Base-by-base conservation (phyloP, 2,329 filamentous ascomycete genomes). In the Colletotrichum tanaceti region DNA sequence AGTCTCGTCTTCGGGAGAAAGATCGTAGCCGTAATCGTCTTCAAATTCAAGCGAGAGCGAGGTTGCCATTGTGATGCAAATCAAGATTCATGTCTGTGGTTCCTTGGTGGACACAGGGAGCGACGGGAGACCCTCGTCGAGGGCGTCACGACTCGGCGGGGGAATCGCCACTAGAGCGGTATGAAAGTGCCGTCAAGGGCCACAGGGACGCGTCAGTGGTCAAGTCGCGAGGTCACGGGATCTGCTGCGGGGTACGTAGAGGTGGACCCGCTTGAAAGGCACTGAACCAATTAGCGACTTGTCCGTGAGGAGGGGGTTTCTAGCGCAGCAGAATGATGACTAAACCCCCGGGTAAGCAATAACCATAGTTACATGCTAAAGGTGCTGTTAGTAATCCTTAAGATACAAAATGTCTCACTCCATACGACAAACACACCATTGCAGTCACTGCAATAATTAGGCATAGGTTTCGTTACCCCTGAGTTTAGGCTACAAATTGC, bases 21-120 rank as follows among this genome's bases (percentile, higher is more conserved):
- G 76, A 71, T 85, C 81, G 72, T 83, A 85, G 65, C 78, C 81
- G 74, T 82, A 85, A 50, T 85, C 82, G 72, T 76, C 79, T 70
- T 82, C 80, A 70, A 75, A 78, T 69, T 80, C 78, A 65, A 61
- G 61, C 24, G 38, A 52, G 39, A 59, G 44, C 43, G 59, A 49
- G 35, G 24, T 35, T 53, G 68, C 58, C 70, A 72, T 72, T 11
- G 35, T 58, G 20, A 28, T 46, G 35, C 24, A n/a, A 28, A 13
- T 16, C 10, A 0, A 4, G 39, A 58, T 20, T 32, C 70, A 69
- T 65, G 60, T 64, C 59, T 53, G 2, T 41, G 22, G 4, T 4
- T 53, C n/a, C 18, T 20, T 22, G 43, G 14, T 32, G 43, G 7
- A 35, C 14, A 2, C 14, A 2, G 24, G 39, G 24, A 28, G 13